Conservation (phyloP, 2,329 filamentous ascomycete genomes). For the Diaporthe vaccinii region DNA sequence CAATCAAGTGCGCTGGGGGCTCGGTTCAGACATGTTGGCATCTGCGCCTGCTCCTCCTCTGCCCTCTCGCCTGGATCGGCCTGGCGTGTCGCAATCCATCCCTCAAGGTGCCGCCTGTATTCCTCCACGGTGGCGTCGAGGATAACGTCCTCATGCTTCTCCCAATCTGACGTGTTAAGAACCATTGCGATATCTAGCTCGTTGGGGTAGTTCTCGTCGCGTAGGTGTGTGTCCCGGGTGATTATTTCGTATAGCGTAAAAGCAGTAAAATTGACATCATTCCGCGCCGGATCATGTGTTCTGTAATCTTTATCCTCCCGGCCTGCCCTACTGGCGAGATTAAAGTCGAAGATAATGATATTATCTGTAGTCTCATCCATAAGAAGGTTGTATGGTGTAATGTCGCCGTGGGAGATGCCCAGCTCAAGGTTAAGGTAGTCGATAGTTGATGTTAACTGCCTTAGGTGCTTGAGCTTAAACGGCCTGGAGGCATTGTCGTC, state of each 20-base stretch:
- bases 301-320: background rate
- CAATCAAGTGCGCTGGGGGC: background rate
- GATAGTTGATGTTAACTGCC: conserved; percentile 52
- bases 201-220: conserved; percentile 45
- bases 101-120: conserved; percentile 42
- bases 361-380: conserved; percentile 50
- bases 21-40: background rate
- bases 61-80: background rate
- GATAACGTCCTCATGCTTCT: conserved; percentile 49
- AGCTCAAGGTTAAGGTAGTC: conserved; percentile 54
- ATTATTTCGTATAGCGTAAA: conserved; percentile 55
- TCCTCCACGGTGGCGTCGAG: conserved; percentile 50
- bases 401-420: conserved; percentile 54
- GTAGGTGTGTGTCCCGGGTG: conserved; percentile 47
- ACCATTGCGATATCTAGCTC: conserved; percentile 43
- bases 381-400: conserved; percentile 53
- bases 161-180: conserved; percentile 46
- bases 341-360: conserved; percentile 55
- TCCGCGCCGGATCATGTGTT: conserved; percentile 43
- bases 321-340: conserved; percentile 46
- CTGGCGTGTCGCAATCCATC: background rate
- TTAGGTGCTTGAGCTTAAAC: conserved; percentile 53
- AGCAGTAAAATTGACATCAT: conserved; percentile 51
- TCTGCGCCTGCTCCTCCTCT: background rate
- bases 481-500: conserved; percentile 46